Base-by-base conservation (phyloP, 768 basidiomycete species). In the Cyclocybe aegerita region DNA sequence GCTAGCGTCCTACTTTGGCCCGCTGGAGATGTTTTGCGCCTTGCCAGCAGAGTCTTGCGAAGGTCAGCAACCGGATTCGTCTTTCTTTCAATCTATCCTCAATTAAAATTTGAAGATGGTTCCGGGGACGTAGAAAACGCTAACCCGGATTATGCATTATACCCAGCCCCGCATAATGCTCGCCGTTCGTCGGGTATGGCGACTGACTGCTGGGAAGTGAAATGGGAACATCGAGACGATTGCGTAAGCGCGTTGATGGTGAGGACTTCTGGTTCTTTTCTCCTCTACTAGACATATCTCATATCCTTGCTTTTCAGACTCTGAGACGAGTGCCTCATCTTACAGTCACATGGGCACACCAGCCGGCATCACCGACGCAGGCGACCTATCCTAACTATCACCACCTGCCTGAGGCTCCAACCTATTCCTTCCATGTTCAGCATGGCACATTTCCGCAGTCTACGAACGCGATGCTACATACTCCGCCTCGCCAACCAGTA, bases 331-430 rank as follows among this genome's bases (percentile, higher is more conserved):
- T 90, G 12, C 83, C 88, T 38, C 84, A 88, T 63, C 64, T 92
- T 9, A 83, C 79, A 1, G 84, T 88, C 6, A 88, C 88, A 16
- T 91, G 90, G 89, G 86, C 88, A 12, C 89, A 91, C 64, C 84
- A 85, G 50, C 78, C 75, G 44, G 23, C 51, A 60, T 35, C 59
- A 46, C 34, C 59, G 3, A 34, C 16, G 12, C 48, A 52, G 12
- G 34, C 17, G 7, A 44, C 12, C 34, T 54, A 52, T 34, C 39
- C 50, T n/a, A 49, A 35, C 38, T 35, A 43, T 33, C 46, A 58
- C 43, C 53, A 55, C 23, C 31, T 29, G 16, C 38, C 53, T n/a
- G 41, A 29, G 9, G 42, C 56, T 33, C 52, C 66, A 15, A 51
- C 65, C 7, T 67, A 70, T 54, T 63, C 70, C 32, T 50, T 66